These are phyloP conservation scores for Stellera chamaejasme DNA, from an alignment of 345 rosid genomes.

Conservation along the genomic window DNA sequence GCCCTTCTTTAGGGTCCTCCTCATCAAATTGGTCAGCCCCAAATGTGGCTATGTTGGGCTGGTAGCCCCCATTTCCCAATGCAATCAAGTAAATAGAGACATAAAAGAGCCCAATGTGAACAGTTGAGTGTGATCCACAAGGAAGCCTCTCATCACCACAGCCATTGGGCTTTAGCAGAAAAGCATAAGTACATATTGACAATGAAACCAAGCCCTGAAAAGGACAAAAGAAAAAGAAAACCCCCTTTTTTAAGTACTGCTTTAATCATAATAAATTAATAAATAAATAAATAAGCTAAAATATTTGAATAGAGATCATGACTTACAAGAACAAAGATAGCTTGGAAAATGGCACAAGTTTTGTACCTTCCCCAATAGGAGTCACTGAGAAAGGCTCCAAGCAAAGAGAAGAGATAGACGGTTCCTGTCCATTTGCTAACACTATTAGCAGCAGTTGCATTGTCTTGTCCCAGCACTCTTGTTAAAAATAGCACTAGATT, in stretches of 20 bases:
- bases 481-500: constrained; percentile 87
- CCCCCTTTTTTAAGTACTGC: not conserved
- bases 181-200: constrained; percentile 45
- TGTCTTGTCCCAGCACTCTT: constrained; percentile 78
- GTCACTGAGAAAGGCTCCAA: constrained; percentile 96
- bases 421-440: constrained; percentile 99
- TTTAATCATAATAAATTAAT: constrained; percentile 10
- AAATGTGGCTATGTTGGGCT: constrained; percentile 88
- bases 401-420: constrained; percentile 85
- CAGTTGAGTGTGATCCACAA: constrained; percentile 58
- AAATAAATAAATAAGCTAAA: not conserved
- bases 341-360: constrained; percentile 89
- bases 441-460: constrained; percentile 86
- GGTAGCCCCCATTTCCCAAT: constrained; percentile 93
- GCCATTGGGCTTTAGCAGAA: constrained; percentile 64
- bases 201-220: constrained; percentile 64
- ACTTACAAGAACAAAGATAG: constrained; percentile 75
- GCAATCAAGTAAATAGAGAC: constrained; percentile 73
- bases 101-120: constrained; percentile 49
- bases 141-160: constrained; percentile 56
- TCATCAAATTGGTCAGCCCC: constrained; percentile 98
- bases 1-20: constrained; percentile 70
- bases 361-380: constrained; percentile 97
- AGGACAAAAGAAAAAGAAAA: not conserved
- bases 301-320: not conserved